Conservation (phyloP, 1,284 basidiomycete species). For the Ceratorhiza oryzae-sativae region DNA sequence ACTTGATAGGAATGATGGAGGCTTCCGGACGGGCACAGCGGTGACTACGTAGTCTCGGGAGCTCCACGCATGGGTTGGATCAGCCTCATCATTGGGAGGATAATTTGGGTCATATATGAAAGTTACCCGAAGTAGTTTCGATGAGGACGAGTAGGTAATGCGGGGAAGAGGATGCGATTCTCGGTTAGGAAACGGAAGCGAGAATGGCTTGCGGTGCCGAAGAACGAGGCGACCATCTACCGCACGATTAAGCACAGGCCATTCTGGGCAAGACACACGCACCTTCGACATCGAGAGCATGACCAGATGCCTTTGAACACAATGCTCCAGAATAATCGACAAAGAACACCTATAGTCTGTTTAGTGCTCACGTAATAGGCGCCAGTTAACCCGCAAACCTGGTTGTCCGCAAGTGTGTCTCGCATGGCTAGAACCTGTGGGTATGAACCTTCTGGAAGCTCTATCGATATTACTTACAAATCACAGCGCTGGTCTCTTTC, state of each 20-base stretch:
- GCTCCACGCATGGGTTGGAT: constrained; percentile 59
- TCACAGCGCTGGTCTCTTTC: constrained; percentile 75
- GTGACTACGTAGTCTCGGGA: constrained; percentile 66
- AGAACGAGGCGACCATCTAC: constrained; percentile 68
- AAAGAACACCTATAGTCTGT: constrained; percentile 69
- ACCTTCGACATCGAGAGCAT: constrained; percentile 81
- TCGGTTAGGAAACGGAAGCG: constrained; percentile 73
- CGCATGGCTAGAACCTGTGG: constrained; percentile 61
- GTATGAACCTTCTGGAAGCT: too few relatives aligned
- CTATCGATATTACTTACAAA: constrained; percentile 58
- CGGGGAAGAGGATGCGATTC: constrained; percentile 77
- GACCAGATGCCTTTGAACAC: constrained; percentile 77
- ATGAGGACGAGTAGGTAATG: constrained; percentile 64
- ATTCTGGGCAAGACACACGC: constrained; percentile 41
- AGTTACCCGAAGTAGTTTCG: constrained; percentile 64
- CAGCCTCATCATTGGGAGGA: constrained; percentile 48
- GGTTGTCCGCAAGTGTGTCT: constrained; percentile 71
- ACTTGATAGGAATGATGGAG: constrained; percentile 70
- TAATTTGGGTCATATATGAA: constrained; percentile 70
- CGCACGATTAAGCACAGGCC: constrained; percentile 39
- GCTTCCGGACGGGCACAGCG: constrained; percentile 68
- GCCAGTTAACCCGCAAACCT: constrained; percentile 55
- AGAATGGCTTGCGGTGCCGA: constrained; percentile 74
- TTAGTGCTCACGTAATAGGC: not conserved
- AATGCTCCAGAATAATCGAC: constrained; percentile 75